These are phyloP conservation scores for Colletotrichum sp. DNA, from an alignment of 2,329 filamentous ascomycete genomes.

Conservation along the genomic window DNA sequence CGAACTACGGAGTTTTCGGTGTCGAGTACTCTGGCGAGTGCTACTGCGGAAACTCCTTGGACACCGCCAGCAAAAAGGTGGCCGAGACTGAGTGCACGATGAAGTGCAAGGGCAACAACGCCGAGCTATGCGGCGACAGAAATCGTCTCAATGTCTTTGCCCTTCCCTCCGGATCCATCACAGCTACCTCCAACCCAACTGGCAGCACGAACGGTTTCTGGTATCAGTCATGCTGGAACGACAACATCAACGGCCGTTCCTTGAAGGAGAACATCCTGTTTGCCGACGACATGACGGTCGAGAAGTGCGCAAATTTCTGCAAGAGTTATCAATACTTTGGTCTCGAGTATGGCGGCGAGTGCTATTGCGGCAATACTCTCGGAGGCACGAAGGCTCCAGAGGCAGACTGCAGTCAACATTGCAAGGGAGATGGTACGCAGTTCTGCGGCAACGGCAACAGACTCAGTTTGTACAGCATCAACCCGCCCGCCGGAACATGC, in stretches of 20 bases:
- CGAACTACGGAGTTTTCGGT: slow-evolving; percentile 44
- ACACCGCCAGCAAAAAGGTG: slow-evolving; percentile 25
- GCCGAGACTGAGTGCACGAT: slow-evolving; percentile 36
- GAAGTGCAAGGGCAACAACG: slow-evolving; percentile 24
- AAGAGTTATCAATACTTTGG: not conserved
- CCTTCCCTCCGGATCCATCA: not conserved
- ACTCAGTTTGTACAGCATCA: not conserved
- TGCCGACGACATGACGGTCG: not conserved
- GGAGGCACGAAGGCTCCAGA: not conserved
- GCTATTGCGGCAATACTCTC: not conserved
- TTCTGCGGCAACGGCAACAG: not conserved
- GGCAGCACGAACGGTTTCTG: not conserved
- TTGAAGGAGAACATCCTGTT: not conserved
- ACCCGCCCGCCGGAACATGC: not conserved
- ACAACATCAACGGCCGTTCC: not conserved
- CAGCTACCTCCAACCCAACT: slow-evolving; percentile 24
- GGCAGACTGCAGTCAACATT: not conserved
- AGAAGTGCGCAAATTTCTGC: not conserved
- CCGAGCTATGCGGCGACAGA: not conserved
- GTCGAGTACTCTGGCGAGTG: slow-evolving; percentile 42
- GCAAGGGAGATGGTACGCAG: not conserved
- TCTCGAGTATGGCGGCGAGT: not conserved
- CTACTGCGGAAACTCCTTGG: slow-evolving; percentile 39
- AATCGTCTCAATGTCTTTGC: not conserved
- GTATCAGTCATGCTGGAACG: not conserved